Evolutionary conservation across 768 basidiomycete species (phyloP).

Genomic region (Boletus pseudopeckii): DNA sequence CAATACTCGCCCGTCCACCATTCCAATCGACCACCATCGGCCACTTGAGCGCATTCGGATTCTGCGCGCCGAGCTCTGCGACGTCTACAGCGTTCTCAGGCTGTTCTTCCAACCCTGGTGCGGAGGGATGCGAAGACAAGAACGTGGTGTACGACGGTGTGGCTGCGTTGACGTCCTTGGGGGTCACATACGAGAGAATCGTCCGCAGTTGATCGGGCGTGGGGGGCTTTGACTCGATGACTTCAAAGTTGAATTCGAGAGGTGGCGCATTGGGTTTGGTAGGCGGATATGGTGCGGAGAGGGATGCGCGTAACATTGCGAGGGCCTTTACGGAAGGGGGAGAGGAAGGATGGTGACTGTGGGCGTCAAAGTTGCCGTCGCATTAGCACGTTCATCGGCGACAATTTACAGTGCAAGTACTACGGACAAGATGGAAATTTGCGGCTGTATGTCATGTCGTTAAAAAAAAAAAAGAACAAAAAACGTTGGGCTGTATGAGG

Average conservation of each 20-base stretch:
- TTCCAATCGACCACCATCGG: constrained; percentile 80
- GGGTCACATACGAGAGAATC: constrained; percentile 56
- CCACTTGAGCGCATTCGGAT: constrained; percentile 67
- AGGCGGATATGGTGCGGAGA: constrained; percentile 62
- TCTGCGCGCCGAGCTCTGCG: constrained; percentile 47
- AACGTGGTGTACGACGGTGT: constrained; percentile 36
- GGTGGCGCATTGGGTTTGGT: constrained; percentile 44
- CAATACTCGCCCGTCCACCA: constrained; percentile 59
- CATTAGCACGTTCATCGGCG: constrained; percentile 8
- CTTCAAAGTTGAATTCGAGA: constrained; percentile 67
- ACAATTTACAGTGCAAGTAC: not conserved
- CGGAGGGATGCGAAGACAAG: constrained; percentile 60
- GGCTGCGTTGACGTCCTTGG: constrained; percentile 31
- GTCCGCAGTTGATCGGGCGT: constrained; percentile 65
- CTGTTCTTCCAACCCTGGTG: constrained; percentile 34
- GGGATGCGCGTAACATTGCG: constrained; percentile 52
- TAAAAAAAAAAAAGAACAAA: too few relatives aligned
- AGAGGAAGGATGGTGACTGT: constrained; percentile 63
- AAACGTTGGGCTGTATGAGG: not conserved
- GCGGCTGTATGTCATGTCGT: constrained; percentile 38
- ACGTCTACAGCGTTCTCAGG: constrained; percentile 46
- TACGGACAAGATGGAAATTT: constrained; percentile 66
- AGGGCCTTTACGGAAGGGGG: constrained; percentile 64
- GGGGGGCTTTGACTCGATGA: constrained; percentile 61
- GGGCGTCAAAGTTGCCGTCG: too few relatives aligned